Percentiles rank a stretch among this genome's conserved stretches.
Conservation (phyloP, 164 flowering plant genomes). For the Stephania cephalantha region DNA sequence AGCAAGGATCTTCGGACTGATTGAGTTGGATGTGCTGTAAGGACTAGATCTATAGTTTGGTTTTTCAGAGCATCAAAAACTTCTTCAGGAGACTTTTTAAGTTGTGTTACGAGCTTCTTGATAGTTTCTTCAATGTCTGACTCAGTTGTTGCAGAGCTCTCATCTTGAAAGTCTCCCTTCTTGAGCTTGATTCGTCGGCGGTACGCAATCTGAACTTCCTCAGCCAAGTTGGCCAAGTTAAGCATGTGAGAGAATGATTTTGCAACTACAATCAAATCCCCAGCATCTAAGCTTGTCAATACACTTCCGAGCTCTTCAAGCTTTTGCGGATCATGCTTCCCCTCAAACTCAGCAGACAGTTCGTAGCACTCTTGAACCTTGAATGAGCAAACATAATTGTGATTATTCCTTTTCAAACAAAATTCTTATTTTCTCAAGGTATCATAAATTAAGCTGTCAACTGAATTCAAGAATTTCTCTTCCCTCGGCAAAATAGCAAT, state of each 20-base stretch:
- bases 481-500: background rate
- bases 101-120: slow-evolving; percentile 72
- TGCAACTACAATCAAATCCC: slow-evolving; percentile 92
- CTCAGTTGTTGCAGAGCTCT: slow-evolving; percentile 85
- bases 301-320: slow-evolving; percentile 86
- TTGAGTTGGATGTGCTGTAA: slow-evolving; percentile 99
- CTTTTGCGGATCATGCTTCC: slow-evolving; percentile 65
- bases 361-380: slow-evolving; percentile 98
- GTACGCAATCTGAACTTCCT: slow-evolving; percentile 94
- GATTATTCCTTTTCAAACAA: background rate
- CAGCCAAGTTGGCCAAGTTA: slow-evolving; percentile 98
- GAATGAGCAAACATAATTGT: background rate
- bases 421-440: background rate
- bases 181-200: slow-evolving; percentile 72
- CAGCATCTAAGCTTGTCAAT: slow-evolving; percentile 89
- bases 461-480: background rate
- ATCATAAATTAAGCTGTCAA: background rate
- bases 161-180: slow-evolving; percentile 87
- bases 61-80: slow-evolving; percentile 94
- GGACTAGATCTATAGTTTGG: slow-evolving; percentile 95
- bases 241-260: slow-evolving; percentile 97
- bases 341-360: slow-evolving; percentile 95
- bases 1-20: slow-evolving; percentile 96
- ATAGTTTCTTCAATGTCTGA: slow-evolving; percentile 98
- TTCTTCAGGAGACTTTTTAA: slow-evolving; percentile 91